These are phyloP conservation scores for Hypoxylon crocopeplum DNA, from an alignment of 495 filamentous ascomycete species.

Conservation along the genomic window DNA sequence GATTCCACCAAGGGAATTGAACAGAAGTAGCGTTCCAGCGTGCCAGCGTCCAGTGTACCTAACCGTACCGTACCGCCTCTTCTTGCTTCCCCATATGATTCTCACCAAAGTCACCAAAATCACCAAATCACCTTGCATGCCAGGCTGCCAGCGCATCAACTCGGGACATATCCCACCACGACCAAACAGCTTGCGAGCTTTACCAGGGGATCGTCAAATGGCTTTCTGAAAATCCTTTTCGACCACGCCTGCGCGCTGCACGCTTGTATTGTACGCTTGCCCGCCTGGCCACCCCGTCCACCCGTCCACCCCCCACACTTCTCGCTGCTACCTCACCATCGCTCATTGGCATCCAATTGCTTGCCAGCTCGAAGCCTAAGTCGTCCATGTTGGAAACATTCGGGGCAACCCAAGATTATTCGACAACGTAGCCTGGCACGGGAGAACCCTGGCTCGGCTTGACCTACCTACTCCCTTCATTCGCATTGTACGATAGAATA, in stretches of 20 bases:
- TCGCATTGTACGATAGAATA: conserved; percentile 25
- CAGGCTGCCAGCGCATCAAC: conserved; percentile 37
- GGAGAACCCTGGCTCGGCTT: conserved; percentile 35
- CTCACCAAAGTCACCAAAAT: conserved; percentile 2
- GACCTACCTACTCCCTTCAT: conserved; percentile 29
- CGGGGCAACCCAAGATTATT: conserved; percentile 32
- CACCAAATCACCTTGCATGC: conserved; percentile 39
- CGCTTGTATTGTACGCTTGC: conserved; percentile 1
- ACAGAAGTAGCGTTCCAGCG: too few species aligned
- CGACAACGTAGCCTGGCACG: conserved; percentile 36
- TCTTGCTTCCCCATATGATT: background rate
- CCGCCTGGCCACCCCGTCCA: conserved; percentile 3
- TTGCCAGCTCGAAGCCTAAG: conserved; percentile 31
- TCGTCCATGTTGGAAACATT: conserved; percentile 23
- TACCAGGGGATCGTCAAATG: conserved; percentile 35
- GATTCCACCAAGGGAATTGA: background rate
- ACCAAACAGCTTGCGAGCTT: conserved; percentile 35
- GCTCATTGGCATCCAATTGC: conserved; percentile 35
- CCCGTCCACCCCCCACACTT: conserved; percentile 33
- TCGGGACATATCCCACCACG: conserved; percentile 32
- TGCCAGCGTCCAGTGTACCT: background rate
- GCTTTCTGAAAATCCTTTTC: conserved; percentile 30
- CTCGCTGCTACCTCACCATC: conserved; percentile 34
- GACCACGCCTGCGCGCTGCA: conserved; percentile 16
- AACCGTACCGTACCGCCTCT: background rate